phyloP scores from a whole-genome alignment of 768 basidiomycete species.

The Mycena amicta region DNA sequence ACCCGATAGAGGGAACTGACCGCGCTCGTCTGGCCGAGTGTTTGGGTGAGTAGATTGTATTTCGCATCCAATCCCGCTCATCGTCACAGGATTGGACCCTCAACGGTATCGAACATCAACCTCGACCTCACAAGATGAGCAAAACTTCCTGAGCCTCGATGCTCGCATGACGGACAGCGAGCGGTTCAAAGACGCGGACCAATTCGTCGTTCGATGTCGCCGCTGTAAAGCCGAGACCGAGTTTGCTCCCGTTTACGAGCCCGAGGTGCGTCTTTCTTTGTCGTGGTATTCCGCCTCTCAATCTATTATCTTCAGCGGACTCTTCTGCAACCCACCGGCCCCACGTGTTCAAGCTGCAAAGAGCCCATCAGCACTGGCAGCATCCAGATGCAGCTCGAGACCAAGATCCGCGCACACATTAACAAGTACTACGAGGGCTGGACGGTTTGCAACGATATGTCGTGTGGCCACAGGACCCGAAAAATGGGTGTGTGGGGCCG shows the following conservation, averaged over 20 bases:
- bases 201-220: constrained; percentile 77
- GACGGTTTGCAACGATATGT: constrained; percentile 84
- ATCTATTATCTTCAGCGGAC: constrained; percentile 55
- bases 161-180: constrained; percentile 88
- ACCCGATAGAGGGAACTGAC: constrained; percentile 95
- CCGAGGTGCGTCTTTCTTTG: constrained; percentile 49
- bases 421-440: constrained; percentile 86
- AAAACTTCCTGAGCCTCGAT: constrained; percentile 76
- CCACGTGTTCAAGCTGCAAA: constrained; percentile 71
- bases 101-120: constrained; percentile 50
- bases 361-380: constrained; percentile 56
- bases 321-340: constrained; percentile 64
- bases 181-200: constrained; percentile 76
- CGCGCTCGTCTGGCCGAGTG: constrained; percentile 91
- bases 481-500: constrained; percentile 93
- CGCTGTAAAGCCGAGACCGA: constrained; percentile 62
- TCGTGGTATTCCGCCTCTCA: too few species aligned
- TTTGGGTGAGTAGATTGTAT: constrained; percentile 60
- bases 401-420: constrained; percentile 79
- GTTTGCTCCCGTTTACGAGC: constrained; percentile 63
- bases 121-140: constrained; percentile 54
- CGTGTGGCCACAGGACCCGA: constrained; percentile 83
- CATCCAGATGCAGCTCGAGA: constrained; percentile 82
- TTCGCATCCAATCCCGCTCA: background rate
- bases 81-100: constrained; percentile 60